phyloP scores from a whole-genome alignment of 495 filamentous ascomycete genomes.

The Aspergillus cavernicola region DNA sequence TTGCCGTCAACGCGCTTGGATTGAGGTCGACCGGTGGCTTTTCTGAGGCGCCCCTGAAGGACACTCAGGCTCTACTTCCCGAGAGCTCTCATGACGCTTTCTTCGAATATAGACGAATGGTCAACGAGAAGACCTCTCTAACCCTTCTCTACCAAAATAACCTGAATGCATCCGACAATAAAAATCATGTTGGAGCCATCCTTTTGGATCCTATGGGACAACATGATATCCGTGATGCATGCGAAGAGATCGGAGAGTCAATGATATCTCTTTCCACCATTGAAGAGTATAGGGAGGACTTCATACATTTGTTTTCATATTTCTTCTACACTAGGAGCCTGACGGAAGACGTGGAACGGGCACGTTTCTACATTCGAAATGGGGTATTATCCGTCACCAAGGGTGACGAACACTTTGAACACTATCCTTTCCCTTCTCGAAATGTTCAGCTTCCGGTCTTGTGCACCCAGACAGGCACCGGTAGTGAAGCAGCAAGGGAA shows the following conservation, averaged over 20 bases:
- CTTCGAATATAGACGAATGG: background rate
- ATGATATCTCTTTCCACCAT: conserved; percentile 34
- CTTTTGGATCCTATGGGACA: conserved; percentile 33
- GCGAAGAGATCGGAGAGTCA: conserved; percentile 37
- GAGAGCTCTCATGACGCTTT: background rate
- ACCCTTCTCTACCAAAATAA: conserved; percentile 48
- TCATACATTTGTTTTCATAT: conserved; percentile 34
- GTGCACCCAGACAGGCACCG: conserved; percentile 39
- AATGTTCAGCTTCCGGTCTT: conserved; percentile 32
- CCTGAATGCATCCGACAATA: conserved; percentile 42
- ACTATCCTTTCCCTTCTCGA: conserved; percentile 16
- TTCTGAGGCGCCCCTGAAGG: background rate
- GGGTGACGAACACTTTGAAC: conserved; percentile 12
- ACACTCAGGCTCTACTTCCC: background rate
- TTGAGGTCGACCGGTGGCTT: background rate
- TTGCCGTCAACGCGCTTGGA: background rate
- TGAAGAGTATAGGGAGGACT: conserved; percentile 32
- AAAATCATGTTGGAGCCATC: conserved; percentile 42
- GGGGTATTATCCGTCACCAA: conserved; percentile 25
- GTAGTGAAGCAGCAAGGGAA: conserved; percentile 6
- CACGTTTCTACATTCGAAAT: conserved; percentile 25
- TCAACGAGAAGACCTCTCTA: conserved; percentile 36
- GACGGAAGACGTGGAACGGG: background rate
- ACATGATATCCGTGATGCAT: conserved; percentile 31
- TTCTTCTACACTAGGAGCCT: conserved; percentile 25